Percentiles rank a stretch among this genome's conserved stretches.
phyloP scores from a whole-genome alignment of 495 filamentous ascomycete genomes.

The Pseudevernia furfuracea region DNA sequence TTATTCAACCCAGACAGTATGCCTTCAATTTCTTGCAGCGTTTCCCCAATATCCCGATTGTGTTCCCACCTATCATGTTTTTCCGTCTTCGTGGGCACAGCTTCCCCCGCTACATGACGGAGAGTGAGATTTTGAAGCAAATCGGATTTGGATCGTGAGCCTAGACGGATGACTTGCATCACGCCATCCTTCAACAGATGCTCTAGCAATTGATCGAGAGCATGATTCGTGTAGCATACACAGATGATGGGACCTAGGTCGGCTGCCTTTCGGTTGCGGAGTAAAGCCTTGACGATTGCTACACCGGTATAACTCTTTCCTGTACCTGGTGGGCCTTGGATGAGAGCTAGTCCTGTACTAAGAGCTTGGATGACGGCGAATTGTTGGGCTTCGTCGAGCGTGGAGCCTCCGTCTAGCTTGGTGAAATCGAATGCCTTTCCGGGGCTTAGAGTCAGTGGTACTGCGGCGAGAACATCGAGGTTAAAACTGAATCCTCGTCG shows the following conservation, averaged over 20 bases:
- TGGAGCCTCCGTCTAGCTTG: constrained; percentile 37
- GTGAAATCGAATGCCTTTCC: constrained; percentile 35
- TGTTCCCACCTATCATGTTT: constrained; percentile 14
- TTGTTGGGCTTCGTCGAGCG: constrained; percentile 53
- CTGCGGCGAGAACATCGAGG: constrained; percentile 41
- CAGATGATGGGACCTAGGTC: constrained; percentile 58
- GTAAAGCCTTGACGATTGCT: constrained; percentile 53
- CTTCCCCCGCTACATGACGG: constrained; percentile 17
- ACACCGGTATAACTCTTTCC: constrained; percentile 63
- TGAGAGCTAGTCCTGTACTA: constrained; percentile 49
- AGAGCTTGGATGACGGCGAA: constrained; percentile 49
- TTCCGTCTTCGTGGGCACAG: constrained; percentile 23
- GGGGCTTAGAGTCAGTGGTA: constrained; percentile 32
- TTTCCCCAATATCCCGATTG: too few relatives aligned
- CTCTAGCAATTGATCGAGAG: constrained; percentile 65
- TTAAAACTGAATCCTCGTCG: constrained; percentile 46
- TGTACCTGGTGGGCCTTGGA: constrained; percentile 78
- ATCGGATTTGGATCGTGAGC: constrained; percentile 57
- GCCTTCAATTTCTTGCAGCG: constrained; percentile 17
- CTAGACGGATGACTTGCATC: constrained; percentile 60
- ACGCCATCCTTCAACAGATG: constrained; percentile 50
- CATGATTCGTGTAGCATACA: constrained; percentile 65
- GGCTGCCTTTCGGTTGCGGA: constrained; percentile 46
- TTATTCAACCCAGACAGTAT: constrained; percentile 9
- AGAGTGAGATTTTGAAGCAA: constrained; percentile 26